Base-by-base conservation (phyloP, 78 protist genomes). In the Fonticula alba region DNA sequence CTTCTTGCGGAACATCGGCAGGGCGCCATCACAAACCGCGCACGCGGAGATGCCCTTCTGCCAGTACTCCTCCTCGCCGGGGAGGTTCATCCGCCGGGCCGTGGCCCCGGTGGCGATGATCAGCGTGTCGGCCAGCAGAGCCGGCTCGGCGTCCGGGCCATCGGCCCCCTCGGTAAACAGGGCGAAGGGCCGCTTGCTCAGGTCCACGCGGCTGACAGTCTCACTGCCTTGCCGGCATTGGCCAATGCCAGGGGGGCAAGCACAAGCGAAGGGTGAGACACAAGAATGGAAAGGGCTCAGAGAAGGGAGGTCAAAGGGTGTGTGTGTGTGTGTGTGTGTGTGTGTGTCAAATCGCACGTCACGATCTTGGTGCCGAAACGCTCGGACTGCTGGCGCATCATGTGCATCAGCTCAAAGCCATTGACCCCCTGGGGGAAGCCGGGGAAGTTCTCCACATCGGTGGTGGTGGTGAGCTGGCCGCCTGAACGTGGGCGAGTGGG, bases 381-480 rank as follows among this genome's bases (percentile, higher is more conserved):
- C n/a, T n/a, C 35, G 61, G 62, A 27, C 68, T 85, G 85, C 52
- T 69, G 56, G 35, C 76, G 60, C 79, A 82, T 65, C 38, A 37
- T 36, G 20, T 63, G 73, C 62, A 62, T 53, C 52, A 86, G 71
- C n/a, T 79, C 81, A 15, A 57, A 7, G 40, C 87, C 87, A 19
- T 38, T 24, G 58, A 78, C 74, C 37, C 73, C 76, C 37, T 26
- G 66, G 37, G 80, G 78, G 27, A 71, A 68, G 37, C 89, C 87
- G 47, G 94, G 94, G 71, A 71, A 87, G 69, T 87, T 87, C 59
- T 87, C 89, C 37, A 87, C 83, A 43, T 79, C 79, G 33, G 82
- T 71, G 24, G 89, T 83, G 19, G 84, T 82, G n/a, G 79, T 77
- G 29, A 87, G 68, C 73, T 83, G 89, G 32, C 87, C 86, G 47